Evolutionary conservation across 768 basidiomycete genomes (phyloP), one percentile per base, ranked within the genome.

Genomic region (Calocybe indica): DNA sequence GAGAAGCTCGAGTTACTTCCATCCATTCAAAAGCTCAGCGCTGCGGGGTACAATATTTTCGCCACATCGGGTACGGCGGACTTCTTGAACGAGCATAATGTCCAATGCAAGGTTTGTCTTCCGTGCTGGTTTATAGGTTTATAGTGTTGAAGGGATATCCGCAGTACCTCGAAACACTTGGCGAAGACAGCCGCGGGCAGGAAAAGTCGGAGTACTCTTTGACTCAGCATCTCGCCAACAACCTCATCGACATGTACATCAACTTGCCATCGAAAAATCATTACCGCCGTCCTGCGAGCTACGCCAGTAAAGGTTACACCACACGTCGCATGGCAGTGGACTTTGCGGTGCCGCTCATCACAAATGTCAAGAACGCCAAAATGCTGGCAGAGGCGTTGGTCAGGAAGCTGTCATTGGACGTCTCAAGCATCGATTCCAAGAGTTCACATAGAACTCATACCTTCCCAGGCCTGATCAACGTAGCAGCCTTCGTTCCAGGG

Each of bases 281-380:
- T 62, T 98, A 91, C 68, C 88, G 96, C 49, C 88, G 96, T 13
- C 96, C 96, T 5, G 94, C 96, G 10, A 94, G 85, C 65, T 99
- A 98, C 63, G 82, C 92, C 45, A 96, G 92, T 65, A 94, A 96
- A 62, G 96, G 96, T 6, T 98, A 98, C 65, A 82, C 83, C 51
- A 95, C 94, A 30, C 88, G 96, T 56, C 88, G 96, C 44, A 94
- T 98, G 93, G 96, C 96, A 5, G 93, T 99, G 54, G 96, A 99
- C 66, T 97, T 95, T 58, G 96, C 94, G 30, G 85, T 98, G 32
- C 96, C 96, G 1, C 76, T 98, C 44, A 92, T 98, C 62, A 98
- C 95, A 38, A 98, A 99, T 64, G 88, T 99, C 71, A 99, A 99
- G 73, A 93, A 92, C 60, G 95, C 95, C 47, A 99, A 98, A 66